phyloP scores from a whole-genome alignment of 345 rosid genomes.

The Punica granatum region DNA sequence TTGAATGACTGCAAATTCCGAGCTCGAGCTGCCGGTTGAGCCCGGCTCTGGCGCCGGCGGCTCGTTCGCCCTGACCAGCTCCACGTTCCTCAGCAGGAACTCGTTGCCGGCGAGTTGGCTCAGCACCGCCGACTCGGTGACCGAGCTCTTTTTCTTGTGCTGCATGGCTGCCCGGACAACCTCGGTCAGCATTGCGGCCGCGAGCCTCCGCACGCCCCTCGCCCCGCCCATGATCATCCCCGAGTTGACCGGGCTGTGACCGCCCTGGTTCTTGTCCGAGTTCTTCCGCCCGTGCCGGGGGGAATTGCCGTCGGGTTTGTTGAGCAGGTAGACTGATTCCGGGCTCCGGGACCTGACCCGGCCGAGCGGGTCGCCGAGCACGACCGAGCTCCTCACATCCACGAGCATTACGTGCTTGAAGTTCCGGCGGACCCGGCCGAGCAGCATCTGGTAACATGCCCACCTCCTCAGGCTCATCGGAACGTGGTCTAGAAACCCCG shows the following conservation, averaged over 20 bases:
- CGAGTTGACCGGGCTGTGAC: slow-evolving; percentile 29
- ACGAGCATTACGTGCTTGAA: slow-evolving; percentile 67
- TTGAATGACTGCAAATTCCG: slow-evolving; percentile 15
- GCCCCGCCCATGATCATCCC: slow-evolving; percentile 66
- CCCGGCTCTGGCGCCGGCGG: slow-evolving; percentile 42
- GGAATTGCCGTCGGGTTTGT: slow-evolving; percentile 17
- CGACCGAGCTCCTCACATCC: slow-evolving; percentile 40
- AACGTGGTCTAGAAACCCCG: slow-evolving; percentile 69
- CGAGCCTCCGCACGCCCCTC: slow-evolving; percentile 57
- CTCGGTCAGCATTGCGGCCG: slow-evolving; percentile 57
- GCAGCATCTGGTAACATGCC: slow-evolving; percentile 87
- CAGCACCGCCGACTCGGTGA: slow-evolving; percentile 50
- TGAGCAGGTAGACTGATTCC: slow-evolving; percentile 47
- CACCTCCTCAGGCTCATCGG: slow-evolving; percentile 68
- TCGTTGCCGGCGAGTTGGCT: slow-evolving; percentile 57
- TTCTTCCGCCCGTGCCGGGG: slow-evolving; percentile 21
- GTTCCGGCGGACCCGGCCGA: slow-evolving; percentile 69
- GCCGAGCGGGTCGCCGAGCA: slow-evolving; percentile 68
- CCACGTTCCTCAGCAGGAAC: slow-evolving; percentile 34
- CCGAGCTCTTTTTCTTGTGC: slow-evolving; percentile 41
- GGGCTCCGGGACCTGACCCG: slow-evolving; percentile 48
- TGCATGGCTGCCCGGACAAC: slow-evolving; percentile 58
- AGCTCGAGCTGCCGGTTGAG: slow-evolving; percentile 8
- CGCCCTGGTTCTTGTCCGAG: slow-evolving; percentile 29
- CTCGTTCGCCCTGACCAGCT: slow-evolving; percentile 37